phyloP scores from a whole-genome alignment of 2,329 filamentous ascomycete genomes.

The Aspergillus phoenicis region DNA sequence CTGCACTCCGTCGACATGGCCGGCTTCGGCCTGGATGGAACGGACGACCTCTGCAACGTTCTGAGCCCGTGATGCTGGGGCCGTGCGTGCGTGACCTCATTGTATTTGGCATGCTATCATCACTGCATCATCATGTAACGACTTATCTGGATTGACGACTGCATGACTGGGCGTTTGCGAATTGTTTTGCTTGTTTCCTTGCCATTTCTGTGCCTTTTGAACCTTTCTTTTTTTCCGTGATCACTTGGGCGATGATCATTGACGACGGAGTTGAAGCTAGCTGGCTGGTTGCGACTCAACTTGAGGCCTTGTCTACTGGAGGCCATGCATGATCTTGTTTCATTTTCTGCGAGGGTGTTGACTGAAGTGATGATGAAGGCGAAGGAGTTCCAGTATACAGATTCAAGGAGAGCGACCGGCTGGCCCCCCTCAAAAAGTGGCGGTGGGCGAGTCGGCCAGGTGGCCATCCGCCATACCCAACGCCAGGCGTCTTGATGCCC shows the following conservation, averaged over 20 bases:
- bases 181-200: conserved; percentile 17
- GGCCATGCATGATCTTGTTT: conserved; percentile 9
- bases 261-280: conserved; percentile 35
- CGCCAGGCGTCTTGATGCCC: conserved; percentile 16
- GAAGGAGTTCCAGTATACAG: not conserved
- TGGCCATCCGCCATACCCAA: conserved; percentile 12
- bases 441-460: conserved; percentile 19
- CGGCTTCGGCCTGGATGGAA: conserved; percentile 45
- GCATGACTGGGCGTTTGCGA: conserved; percentile 44
- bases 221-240: not conserved
- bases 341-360: not conserved
- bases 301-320: conserved; percentile 29
- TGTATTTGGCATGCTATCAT: conserved; percentile 30
- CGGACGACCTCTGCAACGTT: conserved; percentile 39
- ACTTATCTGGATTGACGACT: conserved; percentile 44
- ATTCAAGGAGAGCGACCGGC: not conserved
- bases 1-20: conserved; percentile 50
- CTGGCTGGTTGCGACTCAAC: conserved; percentile 39
- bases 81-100: conserved; percentile 8
- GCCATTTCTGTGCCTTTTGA: conserved; percentile 8
- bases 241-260: conserved; percentile 14
- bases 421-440: conserved; percentile 12
- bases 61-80: conserved; percentile 40
- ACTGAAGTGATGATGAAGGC: not conserved
- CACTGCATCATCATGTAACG: conserved; percentile 41